A percentile compares a stretch with the other conserved stretches of the same genome.
Conservation (phyloP, 1,284 basidiomycete species). For the Ustilago trichophora region DNA sequence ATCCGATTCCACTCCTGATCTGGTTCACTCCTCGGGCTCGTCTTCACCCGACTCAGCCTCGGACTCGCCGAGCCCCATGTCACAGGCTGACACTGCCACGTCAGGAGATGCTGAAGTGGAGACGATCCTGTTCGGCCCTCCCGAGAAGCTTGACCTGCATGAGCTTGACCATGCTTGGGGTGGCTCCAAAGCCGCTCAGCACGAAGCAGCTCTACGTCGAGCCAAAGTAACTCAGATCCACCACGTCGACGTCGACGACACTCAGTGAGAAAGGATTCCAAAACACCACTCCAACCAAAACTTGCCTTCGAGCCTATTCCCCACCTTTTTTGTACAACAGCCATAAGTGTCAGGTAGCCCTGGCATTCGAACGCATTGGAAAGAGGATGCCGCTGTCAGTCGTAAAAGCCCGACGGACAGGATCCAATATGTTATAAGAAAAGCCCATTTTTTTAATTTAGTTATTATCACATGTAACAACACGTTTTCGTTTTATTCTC, state of each 20-base stretch:
- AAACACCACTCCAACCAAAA: neutral
- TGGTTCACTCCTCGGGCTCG: conserved; percentile 27
- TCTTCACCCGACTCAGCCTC: conserved; percentile 31
- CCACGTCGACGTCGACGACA: conserved; percentile 12
- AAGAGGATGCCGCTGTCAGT: conserved; percentile 1
- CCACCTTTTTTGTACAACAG: conserved; percentile 27
- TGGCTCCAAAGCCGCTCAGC: conserved; percentile 27
- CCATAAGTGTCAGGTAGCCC: conserved; percentile 28
- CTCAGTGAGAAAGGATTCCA: too few species aligned
- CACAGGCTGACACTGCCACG: conserved; percentile 17
- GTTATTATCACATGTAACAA: conserved; percentile 21
- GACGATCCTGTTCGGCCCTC: conserved; percentile 40
- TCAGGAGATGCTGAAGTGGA: conserved; percentile 38
- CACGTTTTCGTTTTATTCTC: conserved; percentile 11
- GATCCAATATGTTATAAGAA: neutral
- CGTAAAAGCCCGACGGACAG: neutral
- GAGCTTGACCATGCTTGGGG: conserved; percentile 46
- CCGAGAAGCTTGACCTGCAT: conserved; percentile 44
- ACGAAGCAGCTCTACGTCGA: conserved; percentile 18
- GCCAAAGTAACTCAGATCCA: conserved; percentile 9
- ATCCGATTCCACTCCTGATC: conserved; percentile 22
- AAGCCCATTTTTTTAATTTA: conserved; percentile 1
- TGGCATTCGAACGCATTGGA: conserved; percentile 4
- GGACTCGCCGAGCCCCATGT: conserved; percentile 37
- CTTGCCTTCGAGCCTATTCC: neutral